Base-by-base conservation (phyloP, 495 filamentous ascomycete genomes). In the Xylaria sp. region DNA sequence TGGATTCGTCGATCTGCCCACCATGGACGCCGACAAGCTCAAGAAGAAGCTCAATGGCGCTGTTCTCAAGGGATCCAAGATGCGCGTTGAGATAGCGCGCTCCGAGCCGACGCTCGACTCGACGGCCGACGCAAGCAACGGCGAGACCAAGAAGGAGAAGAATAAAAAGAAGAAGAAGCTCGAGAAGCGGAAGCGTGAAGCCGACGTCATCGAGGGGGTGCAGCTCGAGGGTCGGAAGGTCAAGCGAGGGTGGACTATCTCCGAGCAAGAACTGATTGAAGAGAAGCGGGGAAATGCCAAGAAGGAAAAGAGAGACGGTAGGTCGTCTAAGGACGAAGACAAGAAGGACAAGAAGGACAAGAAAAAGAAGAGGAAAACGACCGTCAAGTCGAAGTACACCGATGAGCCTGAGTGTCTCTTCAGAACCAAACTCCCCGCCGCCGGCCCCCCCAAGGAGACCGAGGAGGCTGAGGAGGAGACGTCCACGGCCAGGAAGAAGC, bases 41-140 rank as follows among this genome's bases (percentile, higher is more conserved):
- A 92, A 90, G 80, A 95, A 93, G 85, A 98, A 97, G 78, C 86
- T 98, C n/a, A 92, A 97, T 83, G 95, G 95, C 11, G 88, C 91
- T 6, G 90, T 94, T 17, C 82, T 98, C 31, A 97, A 91, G 69
- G 96, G 96, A 41, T 85, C 87, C 52, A 98, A 97, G 79, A 88
- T 98, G 70, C 88, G 89, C 57, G 87, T 99, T 43, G 93, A 97
- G 73, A 86, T 89, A 21, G 95, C 96, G 21, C 88, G 87, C 19
- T 89, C 92, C 1, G 80, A 81, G 37, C 40, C 73, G 33, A 80
- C 83, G 58, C 77, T 80, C 61, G 50, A 72, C 48, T 73, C 80
- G 57, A 74, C 79, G 40, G 72, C 74, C 77, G 74, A 78, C 64
- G 74, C 74, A 24, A 77, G 79, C 35, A 82, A 78, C 52, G 77